Base-by-base conservation (phyloP, 169 alveolate genomes). In the Theileria annulata region DNA sequence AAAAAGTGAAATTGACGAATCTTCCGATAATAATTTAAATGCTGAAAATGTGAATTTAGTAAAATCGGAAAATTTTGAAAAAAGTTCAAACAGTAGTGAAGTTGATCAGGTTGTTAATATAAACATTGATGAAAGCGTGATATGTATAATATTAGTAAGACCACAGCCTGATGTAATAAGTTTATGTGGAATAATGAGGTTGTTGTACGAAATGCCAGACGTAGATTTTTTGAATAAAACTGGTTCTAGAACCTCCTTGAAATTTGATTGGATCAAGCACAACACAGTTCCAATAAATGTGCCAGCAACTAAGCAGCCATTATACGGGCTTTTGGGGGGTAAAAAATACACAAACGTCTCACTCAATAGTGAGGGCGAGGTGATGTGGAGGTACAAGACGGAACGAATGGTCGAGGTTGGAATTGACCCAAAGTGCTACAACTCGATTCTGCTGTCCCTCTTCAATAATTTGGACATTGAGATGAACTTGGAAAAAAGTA, bases 331-430 rank as follows among this genome's bases (percentile, higher is more conserved):
- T 54, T 31, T 82, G 30, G 85, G 82, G 0, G 81, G 79, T 33
- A 75, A 82, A 49, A 72, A 71, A 8, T 48, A 48, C 21, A 13
- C 69, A 25, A n/a, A 79, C 28, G 77, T 82, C 25, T 47, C 68
- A 2, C 77, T 67, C n/a, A 77, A 77, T 42, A 6, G 37, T 12
- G 13, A 51, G 0, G 3, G 23, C 27, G 85, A 82, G 31, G 79
- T 75, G 27, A 28, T 74, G 76, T 76, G 86, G 86, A 71, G 89
- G 33, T 27, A 67, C n/a, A 63, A 75, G 75, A 71, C 31, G 28
- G 77, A 71, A 10, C 27, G 59, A 2, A 80, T 62, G 72, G 75
- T 64, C n/a, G 88, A 80, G 58, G 88, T 71, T 21, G 88, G 85
- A 12, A 51, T 80, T 9, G 69, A 31, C 2, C 71, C 49, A n/a